Evolutionary conservation across 192 early-diverging fungal species (phyloP), one percentile per base, ranked within the genome.

Genomic region (Gamsiella multidivaricata): DNA sequence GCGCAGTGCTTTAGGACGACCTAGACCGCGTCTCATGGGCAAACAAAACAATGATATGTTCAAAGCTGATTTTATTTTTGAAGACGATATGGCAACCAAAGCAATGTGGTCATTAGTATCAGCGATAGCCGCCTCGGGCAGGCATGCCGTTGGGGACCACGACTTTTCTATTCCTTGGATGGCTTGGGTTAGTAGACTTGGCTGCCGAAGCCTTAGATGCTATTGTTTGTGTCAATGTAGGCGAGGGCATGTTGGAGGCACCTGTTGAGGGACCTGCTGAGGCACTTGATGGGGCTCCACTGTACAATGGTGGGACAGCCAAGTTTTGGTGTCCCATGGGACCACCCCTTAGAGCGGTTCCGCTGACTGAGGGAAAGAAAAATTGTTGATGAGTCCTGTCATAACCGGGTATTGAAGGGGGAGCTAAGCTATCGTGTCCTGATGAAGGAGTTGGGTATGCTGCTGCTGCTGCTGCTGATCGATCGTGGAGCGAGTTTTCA

Each of bases 61-160:
- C n/a, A n/a, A n/a, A n/a, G n/a, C n/a, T n/a, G n/a, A n/a, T n/a
- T n/a, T n/a, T n/a, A n/a, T n/a, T n/a, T n/a, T n/a, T n/a, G n/a
- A n/a, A n/a, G n/a, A n/a, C n/a, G n/a, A n/a, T n/a, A n/a, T n/a
- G n/a, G n/a, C n/a, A n/a, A n/a, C n/a, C n/a, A n/a, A n/a, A n/a
- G n/a, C n/a, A n/a, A n/a, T n/a, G n/a, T n/a, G n/a, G n/a, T n/a
- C n/a, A n/a, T n/a, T n/a, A n/a, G n/a, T 6, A 31, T 53, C 10
- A 6, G 6, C 51, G 23, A 29, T 26, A n/a, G 9, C 3, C 41
- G 14, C 9, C 32, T 14, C 45, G 59, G 3, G 9, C 10, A 28
- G 47, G 61, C 61, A 34, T 63, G 33, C 61, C 61, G 36, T 54
- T 39, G 1, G 63, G 63, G 32, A 65, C 28, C 23, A 26, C 0